A percentile compares a stretch with the other conserved stretches of the same genome.
These are phyloP conservation scores for Chrysosporium queenslandicum DNA, from an alignment of 2,329 filamentous ascomycete species.

Conservation along the genomic window DNA sequence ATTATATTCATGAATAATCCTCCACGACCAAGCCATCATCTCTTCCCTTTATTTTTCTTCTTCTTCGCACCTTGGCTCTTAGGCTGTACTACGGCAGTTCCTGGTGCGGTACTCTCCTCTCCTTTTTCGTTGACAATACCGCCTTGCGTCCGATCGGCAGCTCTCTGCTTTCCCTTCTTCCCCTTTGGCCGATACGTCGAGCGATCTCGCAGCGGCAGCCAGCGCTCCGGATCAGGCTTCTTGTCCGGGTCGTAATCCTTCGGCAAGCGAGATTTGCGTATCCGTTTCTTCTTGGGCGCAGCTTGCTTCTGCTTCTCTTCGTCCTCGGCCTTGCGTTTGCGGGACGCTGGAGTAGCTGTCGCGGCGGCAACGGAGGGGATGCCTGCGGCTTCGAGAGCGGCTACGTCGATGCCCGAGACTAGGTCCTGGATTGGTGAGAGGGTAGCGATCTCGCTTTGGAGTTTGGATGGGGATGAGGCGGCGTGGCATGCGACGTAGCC, in stretches of 20 bases:
- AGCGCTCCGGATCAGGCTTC: conserved; percentile 78
- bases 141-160: conserved; percentile 70
- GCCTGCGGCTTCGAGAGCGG: conserved; percentile 38
- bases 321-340: conserved; percentile 32
- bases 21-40: no score
- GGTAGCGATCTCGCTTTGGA: conserved; percentile 29
- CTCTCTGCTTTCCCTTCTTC: conserved; percentile 81
- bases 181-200: conserved; percentile 84
- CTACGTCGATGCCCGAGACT: conserved; percentile 35
- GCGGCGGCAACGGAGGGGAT: conserved; percentile 29
- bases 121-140: conserved; percentile 65
- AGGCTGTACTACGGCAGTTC: conserved; percentile 23
- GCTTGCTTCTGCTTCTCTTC: conserved; percentile 24
- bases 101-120: conserved; percentile 42
- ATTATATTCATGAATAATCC: no score
- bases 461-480: conserved; percentile 35
- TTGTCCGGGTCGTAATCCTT: conserved; percentile 58
- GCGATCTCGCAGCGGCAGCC: conserved; percentile 82
- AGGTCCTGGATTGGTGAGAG: conserved; percentile 36
- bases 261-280: conserved; percentile 39
- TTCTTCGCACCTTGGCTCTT: conserved; percentile 36
- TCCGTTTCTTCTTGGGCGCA: conserved; percentile 30
- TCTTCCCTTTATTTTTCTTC: conserved; percentile 44
- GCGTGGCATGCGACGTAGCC: conserved; percentile 80
- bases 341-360: conserved; percentile 16